These are phyloP conservation scores for Phytopythium vexans DNA, from an alignment of 352 stramenopile genomes.

Conservation along the genomic window DNA sequence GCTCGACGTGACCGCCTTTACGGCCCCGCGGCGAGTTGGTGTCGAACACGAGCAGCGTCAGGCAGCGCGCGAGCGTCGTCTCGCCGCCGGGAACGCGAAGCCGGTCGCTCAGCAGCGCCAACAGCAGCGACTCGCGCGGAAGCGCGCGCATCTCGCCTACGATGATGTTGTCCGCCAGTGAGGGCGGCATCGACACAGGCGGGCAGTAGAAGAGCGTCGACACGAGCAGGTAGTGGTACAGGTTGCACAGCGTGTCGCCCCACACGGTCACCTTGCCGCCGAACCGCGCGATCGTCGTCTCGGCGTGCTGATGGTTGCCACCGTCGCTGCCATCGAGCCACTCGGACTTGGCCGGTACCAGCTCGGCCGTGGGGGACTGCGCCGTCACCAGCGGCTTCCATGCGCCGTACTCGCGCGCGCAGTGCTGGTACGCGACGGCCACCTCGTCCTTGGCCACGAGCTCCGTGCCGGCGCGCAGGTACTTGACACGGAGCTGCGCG, in stretches of 20 bases:
- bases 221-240: conserved; percentile 67
- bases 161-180: conserved; percentile 24
- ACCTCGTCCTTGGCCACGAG: conserved; percentile 18
- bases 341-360: background rate
- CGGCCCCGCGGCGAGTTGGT: background rate
- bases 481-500: conserved; percentile 35
- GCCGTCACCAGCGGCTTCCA: conserved; percentile 25
- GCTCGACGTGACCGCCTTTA: conserved; percentile 8
- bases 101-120: conserved; percentile 60
- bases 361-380: conserved; percentile 3
- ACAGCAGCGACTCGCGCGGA: conserved; percentile 54
- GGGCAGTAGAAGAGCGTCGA: conserved; percentile 61
- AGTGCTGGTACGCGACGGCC: conserved; percentile 33
- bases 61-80: conserved; percentile 34
- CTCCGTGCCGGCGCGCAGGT: conserved; percentile 13
- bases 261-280: conserved; percentile 39
- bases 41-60: conserved; percentile 44
- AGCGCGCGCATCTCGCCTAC: conserved; percentile 39
- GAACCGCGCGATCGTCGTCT: conserved; percentile 17
- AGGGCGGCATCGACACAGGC: conserved; percentile 18
- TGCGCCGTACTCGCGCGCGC: conserved; percentile 19
- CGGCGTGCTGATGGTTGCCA: no score
- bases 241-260: conserved; percentile 56
- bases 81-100: conserved; percentile 54
- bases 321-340: background rate